Conservation (phyloP, 2,329 filamentous ascomycete species). For the Pseudocercospora crystallina region DNA sequence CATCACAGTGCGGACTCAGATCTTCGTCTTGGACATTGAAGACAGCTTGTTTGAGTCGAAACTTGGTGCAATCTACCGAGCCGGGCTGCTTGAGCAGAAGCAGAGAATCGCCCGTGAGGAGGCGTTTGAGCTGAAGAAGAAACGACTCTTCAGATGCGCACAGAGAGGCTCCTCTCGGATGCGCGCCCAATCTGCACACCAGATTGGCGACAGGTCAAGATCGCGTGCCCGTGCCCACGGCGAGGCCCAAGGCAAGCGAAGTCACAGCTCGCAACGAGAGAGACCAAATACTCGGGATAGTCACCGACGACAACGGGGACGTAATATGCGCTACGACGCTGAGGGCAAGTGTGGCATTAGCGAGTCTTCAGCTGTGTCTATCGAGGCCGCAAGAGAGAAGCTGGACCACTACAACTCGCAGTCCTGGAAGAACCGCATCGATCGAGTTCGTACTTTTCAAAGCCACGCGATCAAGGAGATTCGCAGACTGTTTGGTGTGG, state of each 20-base stretch:
- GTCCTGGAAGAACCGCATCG: slow-evolving; percentile 90
- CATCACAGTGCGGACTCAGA: slow-evolving; percentile 76
- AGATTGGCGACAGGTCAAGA: slow-evolving; percentile 38
- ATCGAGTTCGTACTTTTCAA: slow-evolving; percentile 68
- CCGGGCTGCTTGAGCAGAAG: slow-evolving; percentile 83
- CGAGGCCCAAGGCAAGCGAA: slow-evolving; percentile 32
- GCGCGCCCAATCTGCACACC: slow-evolving; percentile 54
- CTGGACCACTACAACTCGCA: slow-evolving; percentile 80
- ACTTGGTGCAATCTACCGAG: slow-evolving; percentile 86
- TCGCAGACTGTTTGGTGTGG: slow-evolving; percentile 76
- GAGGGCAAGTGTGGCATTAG: slow-evolving; percentile 73
- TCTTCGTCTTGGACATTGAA: slow-evolving; percentile 86
- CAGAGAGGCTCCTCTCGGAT: slow-evolving; percentile 52
- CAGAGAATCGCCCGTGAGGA: slow-evolving; percentile 88
- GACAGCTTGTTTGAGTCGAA: slow-evolving; percentile 98
- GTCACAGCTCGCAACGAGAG: slow-evolving; percentile 36
- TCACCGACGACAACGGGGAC: slow-evolving; percentile 27
- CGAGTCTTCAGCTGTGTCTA: slow-evolving; percentile 68
- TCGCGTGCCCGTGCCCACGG: slow-evolving; percentile 34
- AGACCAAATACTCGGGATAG: slow-evolving; percentile 29
- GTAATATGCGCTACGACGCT: slow-evolving; percentile 69
- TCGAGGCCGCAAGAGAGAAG: slow-evolving; percentile 72
- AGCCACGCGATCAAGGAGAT: slow-evolving; percentile 75
- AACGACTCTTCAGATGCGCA: slow-evolving; percentile 70
- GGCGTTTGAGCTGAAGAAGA: slow-evolving; percentile 83